Percentiles rank a stretch among this genome's conserved stretches.
Conservation (phyloP, 306 rosid species). For the Erythrophleum fordii region DNA sequence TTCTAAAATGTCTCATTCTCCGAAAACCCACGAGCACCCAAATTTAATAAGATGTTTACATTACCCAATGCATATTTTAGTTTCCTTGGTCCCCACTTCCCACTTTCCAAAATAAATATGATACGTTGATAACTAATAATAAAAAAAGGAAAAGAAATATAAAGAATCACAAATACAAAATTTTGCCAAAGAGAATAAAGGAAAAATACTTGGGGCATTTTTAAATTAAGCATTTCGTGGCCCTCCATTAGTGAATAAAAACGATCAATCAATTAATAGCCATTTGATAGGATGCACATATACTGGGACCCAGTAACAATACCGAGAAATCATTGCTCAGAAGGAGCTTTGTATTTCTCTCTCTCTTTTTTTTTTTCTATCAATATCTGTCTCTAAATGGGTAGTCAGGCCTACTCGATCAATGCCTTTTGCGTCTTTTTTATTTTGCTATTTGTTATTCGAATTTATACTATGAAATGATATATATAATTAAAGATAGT, state of each 20-base stretch:
- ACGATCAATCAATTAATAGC: slow-evolving; percentile 50
- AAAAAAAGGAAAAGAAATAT: not conserved
- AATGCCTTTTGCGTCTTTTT: slow-evolving; percentile 38
- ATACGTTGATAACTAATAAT: not conserved
- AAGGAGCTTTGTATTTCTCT: slow-evolving; percentile 30
- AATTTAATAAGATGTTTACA: slow-evolving; percentile 55
- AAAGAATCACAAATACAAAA: slow-evolving; percentile 12
- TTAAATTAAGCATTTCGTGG: slow-evolving; percentile 34
- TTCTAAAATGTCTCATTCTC: slow-evolving; percentile 84
- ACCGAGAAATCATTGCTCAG: slow-evolving; percentile 49
- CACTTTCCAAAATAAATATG: slow-evolving; percentile 31
- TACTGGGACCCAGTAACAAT: slow-evolving; percentile 64
- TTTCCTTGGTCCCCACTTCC: slow-evolving; percentile 73
- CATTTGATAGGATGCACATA: slow-evolving; percentile 61
- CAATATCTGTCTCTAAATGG: slow-evolving; percentile 67
- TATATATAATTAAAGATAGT: slow-evolving; percentile 7
- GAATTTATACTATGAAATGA: not conserved
- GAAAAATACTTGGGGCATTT: slow-evolving; percentile 26
- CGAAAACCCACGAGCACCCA: slow-evolving; percentile 98
- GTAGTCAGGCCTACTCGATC: slow-evolving; percentile 52
- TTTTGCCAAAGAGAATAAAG: slow-evolving; percentile 37
- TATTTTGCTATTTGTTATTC: slow-evolving; percentile 25
- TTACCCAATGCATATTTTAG: slow-evolving; percentile 59
- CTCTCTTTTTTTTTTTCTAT: not conserved
- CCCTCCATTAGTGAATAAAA: slow-evolving; percentile 50